Base-by-base conservation (phyloP, 1,284 basidiomycete genomes). In the Coniferiporia weirii region DNA sequence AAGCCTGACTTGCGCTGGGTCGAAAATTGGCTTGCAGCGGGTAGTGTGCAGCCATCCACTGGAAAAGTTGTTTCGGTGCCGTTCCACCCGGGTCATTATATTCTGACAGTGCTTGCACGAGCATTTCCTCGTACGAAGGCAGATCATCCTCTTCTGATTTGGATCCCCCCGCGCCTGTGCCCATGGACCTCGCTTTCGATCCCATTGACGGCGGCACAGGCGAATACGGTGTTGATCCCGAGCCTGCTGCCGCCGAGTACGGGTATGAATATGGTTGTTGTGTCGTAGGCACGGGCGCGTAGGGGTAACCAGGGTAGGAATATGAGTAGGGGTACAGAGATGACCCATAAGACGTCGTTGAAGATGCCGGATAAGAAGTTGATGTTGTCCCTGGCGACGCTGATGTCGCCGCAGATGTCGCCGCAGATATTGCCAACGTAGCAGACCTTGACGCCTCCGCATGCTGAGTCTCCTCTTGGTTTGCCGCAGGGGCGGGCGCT, bases 121-220 rank as follows among this genome's bases (percentile, higher is more conserved):
- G 87, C 90, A 92, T 92, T 64, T 91, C 89, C 66, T 92, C 89
- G 61, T 92, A 92, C 62, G 86, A 89, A 9, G 90, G 90, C 44
- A 92, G 74, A 66, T 89, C 88, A 44, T 89, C 87, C 0, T 72
- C 65, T 4, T 54, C 57, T 32, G 27, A 27, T 27, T 52, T 46
- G 19, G 44, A 46, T 19, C 19, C 19, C 15, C 19, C 12, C 40
- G 40, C 40, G 40, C 12, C 12, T n/a, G 10, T 43, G 2, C 10
- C 40, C 12, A n/a, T 40, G 15, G 3, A 1, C 9, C 38, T 40
- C 38, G 38, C 38, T 40, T 40, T 40, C 9, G 38, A 10, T 7
- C 38, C 38, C 27, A 22, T 9, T 15, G 49, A 22, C 32, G 17
- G 49, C 3, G 40, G 54, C 2, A 32, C 27, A 15, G 52, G 22